Conservation (phyloP, 2,329 filamentous ascomycete species). For the Fusarium secorum region DNA sequence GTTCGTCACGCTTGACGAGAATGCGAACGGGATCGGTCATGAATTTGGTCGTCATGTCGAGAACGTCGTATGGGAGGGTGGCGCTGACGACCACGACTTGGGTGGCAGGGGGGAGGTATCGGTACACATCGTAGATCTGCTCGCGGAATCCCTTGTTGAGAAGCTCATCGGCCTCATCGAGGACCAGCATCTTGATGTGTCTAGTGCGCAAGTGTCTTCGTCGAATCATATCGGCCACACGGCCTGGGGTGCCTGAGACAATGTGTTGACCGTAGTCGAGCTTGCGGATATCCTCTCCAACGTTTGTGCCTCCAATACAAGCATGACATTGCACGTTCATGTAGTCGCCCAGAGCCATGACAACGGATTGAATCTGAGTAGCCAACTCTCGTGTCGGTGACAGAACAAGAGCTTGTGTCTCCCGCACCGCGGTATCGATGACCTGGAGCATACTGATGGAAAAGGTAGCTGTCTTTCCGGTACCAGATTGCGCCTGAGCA, state of each 20-base stretch:
- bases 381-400: conserved; percentile 96
- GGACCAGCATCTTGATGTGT: conserved; percentile 70
- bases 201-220: conserved; percentile 64
- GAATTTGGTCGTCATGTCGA: conserved; percentile 99
- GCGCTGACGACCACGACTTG: conserved; percentile 99
- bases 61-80: conserved; percentile 95
- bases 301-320: conserved; percentile 97
- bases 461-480: conserved; percentile 96
- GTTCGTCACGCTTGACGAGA: conserved; percentile 96
- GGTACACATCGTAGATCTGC: conserved; percentile 99
- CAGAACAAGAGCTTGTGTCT: conserved; percentile 93
- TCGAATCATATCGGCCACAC: conserved; percentile 76
- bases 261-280: conserved; percentile 98
- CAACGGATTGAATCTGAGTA: conserved; percentile 97
- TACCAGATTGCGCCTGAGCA: conserved; percentile 96
- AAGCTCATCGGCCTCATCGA: conserved; percentile 68
- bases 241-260: conserved; percentile 95
- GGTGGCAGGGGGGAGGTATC: conserved; percentile 93
- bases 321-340: conserved; percentile 99
- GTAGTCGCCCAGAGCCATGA: conserved; percentile 99
- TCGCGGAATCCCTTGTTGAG: conserved; percentile 96
- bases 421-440: conserved; percentile 90
- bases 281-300: conserved; percentile 96
- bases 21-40: conserved; percentile 98
- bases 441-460: conserved; percentile 96